Percentiles rank a stretch among this genome's conserved stretches.
Evolutionary conservation across 2,329 filamentous ascomycete species (phyloP).

Genomic region (Aspergillus flavus): DNA sequence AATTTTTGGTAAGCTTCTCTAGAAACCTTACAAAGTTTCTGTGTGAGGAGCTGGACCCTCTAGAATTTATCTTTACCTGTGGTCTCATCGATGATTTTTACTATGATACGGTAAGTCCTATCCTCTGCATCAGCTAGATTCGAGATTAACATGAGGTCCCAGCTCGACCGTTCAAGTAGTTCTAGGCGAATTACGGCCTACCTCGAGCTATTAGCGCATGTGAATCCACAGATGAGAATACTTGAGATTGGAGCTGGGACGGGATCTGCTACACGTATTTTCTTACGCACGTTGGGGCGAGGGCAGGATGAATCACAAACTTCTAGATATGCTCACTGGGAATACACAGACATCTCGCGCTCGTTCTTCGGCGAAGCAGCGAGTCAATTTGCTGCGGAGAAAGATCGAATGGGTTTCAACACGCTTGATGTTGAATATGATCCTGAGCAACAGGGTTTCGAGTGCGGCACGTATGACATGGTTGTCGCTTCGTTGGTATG

Average conservation of each 20-base stretch:
- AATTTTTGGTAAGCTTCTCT: neutral
- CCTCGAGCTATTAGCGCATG: constrained; percentile 14
- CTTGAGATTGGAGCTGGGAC: constrained; percentile 20
- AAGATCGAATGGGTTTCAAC: constrained; percentile 16
- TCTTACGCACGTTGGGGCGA: neutral
- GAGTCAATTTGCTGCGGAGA: constrained; percentile 11
- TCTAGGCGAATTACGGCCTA: constrained; percentile 3
- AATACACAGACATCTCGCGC: constrained; percentile 20
- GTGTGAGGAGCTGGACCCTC: constrained; percentile 6
- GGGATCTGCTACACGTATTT: constrained; percentile 3
- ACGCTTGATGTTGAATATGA: constrained; percentile 20
- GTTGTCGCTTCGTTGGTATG: constrained; percentile 20
- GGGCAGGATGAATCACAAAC: neutral
- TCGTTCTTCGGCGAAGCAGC: constrained; percentile 17
- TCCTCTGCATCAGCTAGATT: neutral
- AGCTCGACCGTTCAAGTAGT: neutral
- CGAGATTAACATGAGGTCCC: neutral
- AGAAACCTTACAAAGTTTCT: constrained; percentile 7
- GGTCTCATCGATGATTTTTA: constrained; percentile 6
- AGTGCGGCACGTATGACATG: constrained; percentile 21
- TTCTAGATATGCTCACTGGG: constrained; percentile 8
- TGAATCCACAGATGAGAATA: constrained; percentile 16
- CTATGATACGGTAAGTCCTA: neutral
- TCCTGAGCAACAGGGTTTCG: constrained; percentile 20
- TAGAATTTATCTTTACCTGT: neutral